These are phyloP conservation scores for Aspergillus chevalieri DNA, from an alignment of 2,329 filamentous ascomycete genomes.

Conservation along the genomic window DNA sequence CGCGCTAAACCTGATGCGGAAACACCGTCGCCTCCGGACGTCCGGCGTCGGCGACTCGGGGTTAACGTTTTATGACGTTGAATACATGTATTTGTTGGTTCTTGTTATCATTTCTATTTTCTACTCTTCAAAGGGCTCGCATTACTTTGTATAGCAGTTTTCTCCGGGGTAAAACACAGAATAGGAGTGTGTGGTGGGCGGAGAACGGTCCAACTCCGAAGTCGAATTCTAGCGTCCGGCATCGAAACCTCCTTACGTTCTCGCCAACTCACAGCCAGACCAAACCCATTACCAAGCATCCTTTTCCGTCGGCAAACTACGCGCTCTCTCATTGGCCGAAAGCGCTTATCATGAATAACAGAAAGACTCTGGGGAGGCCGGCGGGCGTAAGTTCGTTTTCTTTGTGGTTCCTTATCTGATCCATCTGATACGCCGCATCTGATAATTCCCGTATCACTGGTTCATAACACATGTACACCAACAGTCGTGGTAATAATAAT, in stretches of 20 bases:
- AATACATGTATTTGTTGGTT: neutral
- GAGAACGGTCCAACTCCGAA: too few relatives aligned
- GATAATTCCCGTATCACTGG: neutral
- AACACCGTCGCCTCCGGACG: slow-evolving; percentile 11
- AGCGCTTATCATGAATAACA: neutral
- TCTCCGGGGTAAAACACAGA: neutral
- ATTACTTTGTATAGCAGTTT: neutral
- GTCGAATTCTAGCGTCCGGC: neutral
- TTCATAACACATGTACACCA: neutral
- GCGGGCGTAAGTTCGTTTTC: neutral
- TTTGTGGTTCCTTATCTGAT: neutral
- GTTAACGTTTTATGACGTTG: neutral
- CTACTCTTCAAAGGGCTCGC: neutral
- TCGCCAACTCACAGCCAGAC: neutral
- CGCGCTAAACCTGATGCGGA: slow-evolving; percentile 6
- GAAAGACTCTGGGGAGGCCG: neutral
- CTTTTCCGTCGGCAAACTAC: neutral
- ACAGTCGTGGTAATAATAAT: neutral
- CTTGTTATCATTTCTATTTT: neutral
- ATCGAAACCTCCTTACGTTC: neutral
- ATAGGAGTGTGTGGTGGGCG: too few relatives aligned
- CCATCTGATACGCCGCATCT: neutral
- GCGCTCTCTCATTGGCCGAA: neutral
- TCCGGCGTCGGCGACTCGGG: slow-evolving; percentile 14
- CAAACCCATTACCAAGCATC: neutral